These are phyloP conservation scores for Aspergillus heteromorphus DNA, from an alignment of 495 filamentous ascomycete genomes.

Conservation along the genomic window DNA sequence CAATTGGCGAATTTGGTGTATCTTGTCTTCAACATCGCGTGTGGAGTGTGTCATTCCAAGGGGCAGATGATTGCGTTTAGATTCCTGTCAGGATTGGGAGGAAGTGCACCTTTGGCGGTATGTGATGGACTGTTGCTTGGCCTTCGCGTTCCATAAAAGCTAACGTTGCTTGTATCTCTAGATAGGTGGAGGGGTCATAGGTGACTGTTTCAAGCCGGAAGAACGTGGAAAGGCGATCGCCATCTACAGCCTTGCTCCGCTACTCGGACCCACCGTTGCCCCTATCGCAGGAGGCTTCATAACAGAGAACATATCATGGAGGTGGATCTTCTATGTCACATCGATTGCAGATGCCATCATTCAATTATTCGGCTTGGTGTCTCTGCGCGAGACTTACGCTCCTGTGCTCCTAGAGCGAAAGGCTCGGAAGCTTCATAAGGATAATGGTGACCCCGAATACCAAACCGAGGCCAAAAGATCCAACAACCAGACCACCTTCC, in stretches of 20 bases:
- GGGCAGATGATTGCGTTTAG: conserved; percentile 49
- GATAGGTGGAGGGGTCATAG: conserved; percentile 36
- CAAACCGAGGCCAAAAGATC: conserved; percentile 5
- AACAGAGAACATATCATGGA: conserved; percentile 8
- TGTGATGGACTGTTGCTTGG: conserved; percentile 24
- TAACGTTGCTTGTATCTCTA: neutral
- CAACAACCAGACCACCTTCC: neutral
- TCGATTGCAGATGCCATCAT: conserved; percentile 9
- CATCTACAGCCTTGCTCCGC: conserved; percentile 47
- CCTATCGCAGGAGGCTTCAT: conserved; percentile 29
- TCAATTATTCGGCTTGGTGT: conserved; percentile 4
- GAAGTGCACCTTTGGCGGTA: conserved; percentile 40
- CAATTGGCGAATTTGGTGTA: conserved; percentile 9
- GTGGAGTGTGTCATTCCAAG: conserved; percentile 45
- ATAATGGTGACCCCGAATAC: neutral
- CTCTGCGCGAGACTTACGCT: conserved; percentile 10
- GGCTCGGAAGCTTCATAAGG: neutral
- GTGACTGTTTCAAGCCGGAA: conserved; percentile 41
- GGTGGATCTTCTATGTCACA: conserved; percentile 11
- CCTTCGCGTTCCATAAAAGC: conserved; percentile 13
- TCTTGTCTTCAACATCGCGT: conserved; percentile 51
- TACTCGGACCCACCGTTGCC: conserved; percentile 50
- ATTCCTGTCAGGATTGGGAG: conserved; percentile 49
- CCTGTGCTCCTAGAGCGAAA: conserved; percentile 5
- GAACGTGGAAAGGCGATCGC: conserved; percentile 53